A percentile compares a stretch with the other conserved stretches of the same genome.
phyloP scores from a whole-genome alignment of 306 rosid genomes.

The Begonia peltatifolia region DNA sequence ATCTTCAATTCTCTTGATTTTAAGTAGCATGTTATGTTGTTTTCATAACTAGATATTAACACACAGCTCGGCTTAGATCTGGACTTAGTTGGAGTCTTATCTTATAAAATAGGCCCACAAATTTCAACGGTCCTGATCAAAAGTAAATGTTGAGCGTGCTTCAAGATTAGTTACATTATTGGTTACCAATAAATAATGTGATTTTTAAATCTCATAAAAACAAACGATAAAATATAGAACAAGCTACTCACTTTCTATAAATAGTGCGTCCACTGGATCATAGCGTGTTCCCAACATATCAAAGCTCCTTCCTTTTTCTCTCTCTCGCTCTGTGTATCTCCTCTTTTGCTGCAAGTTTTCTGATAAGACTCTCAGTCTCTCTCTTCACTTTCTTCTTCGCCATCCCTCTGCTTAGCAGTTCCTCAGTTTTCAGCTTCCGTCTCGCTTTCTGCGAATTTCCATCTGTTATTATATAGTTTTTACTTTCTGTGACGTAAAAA shows the following conservation, averaged over 20 bases:
- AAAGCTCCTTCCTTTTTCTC: constrained; percentile 17
- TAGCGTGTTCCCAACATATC: constrained; percentile 31
- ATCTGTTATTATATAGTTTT: too few species aligned
- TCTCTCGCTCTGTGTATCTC: constrained; percentile 1
- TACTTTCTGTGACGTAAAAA: too few species aligned
- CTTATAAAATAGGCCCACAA: constrained; percentile 10
- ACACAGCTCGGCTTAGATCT: neutral
- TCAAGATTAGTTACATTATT: too few species aligned
- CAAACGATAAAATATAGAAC: too few species aligned
- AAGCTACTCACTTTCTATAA: constrained; percentile 3
- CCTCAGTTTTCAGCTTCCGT: constrained; percentile 9
- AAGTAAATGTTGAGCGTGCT: neutral
- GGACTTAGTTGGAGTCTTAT: neutral
- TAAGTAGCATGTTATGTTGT: too few species aligned
- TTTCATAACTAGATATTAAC: too few species aligned
- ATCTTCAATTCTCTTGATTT: too few species aligned
- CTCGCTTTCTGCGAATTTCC: neutral
- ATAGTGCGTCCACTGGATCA: constrained; percentile 9
- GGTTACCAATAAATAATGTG: too few species aligned
- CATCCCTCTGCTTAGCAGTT: constrained; percentile 12
- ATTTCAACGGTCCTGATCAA: constrained; percentile 11
- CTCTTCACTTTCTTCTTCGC: constrained; percentile 11
- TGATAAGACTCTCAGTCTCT: too few species aligned
- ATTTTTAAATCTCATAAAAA: too few species aligned
- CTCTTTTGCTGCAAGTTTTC: neutral